Conservation (phyloP, 139 green algal species). For the Coelastrella sp. region DNA sequence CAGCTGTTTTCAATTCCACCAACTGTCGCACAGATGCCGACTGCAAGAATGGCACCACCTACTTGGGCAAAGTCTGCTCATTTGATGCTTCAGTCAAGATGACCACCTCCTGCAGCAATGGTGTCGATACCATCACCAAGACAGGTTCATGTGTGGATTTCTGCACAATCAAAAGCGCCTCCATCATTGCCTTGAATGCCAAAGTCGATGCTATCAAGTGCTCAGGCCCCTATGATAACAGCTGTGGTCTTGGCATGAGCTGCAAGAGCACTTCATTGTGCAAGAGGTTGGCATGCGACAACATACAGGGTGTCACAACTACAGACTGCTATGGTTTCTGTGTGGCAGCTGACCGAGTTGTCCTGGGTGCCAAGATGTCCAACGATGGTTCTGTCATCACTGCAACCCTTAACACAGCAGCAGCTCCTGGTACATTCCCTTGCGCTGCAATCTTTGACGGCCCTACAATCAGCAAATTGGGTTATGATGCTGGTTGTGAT, state of each 20-base stretch:
- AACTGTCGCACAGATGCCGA: neutral
- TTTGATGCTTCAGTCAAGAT: neutral
- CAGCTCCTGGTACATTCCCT: neutral
- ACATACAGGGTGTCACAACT: neutral
- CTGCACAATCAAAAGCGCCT: neutral
- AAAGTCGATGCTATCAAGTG: neutral
- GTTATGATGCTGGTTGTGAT: neutral
- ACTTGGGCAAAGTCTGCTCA: neutral
- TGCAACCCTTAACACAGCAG: neutral
- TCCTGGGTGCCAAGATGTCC: neutral
- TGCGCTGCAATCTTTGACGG: neutral
- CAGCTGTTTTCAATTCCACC: neutral
- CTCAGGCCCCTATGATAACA: neutral
- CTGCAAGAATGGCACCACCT: neutral
- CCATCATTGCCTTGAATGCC: neutral
- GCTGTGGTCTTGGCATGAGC: neutral
- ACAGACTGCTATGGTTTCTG: neutral
- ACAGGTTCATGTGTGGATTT: neutral
- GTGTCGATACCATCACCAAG: neutral
- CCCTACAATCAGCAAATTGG: neutral
- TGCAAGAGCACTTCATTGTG: neutral
- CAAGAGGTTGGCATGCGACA: neutral
- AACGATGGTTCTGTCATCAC: slow-evolving; percentile 9
- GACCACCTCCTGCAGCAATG: neutral
- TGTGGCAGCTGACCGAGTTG: neutral